Evolutionary conservation across 176 grass and related monocot genomes (phyloP), one percentile per base, ranked within the genome.

Genomic region (Hordeum marinum): DNA sequence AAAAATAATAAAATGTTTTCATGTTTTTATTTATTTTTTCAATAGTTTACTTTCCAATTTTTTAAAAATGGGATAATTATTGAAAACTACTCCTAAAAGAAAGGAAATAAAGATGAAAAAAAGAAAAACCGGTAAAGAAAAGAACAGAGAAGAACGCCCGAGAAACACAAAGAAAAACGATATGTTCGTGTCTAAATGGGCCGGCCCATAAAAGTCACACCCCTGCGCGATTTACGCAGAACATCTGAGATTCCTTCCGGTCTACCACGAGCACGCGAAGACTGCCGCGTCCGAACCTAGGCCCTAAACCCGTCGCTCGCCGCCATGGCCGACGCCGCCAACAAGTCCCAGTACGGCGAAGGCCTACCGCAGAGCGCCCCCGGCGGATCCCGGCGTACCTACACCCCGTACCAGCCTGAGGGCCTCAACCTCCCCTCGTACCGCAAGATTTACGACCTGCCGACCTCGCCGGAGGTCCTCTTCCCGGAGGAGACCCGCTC

Each of bases 401-500:
- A 91, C 90, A 75, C 80, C 20, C 90, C 86, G 39, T 86, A 89
- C 54, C 84, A 86, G 21, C 74, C 81, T 62, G 88, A 92, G 46
- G 79, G 69, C 71, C 85, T 89, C 67, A 52, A 15, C 60, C 23
- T 20, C 68, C 40, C 41, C 24, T 91, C 86, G 3, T 46, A 75
- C 78, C 74, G 75, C n/a, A 57, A 63, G 55, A 76, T 97, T 40
- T 92, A 97, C 82, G 92, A 97, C 46, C 82, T 91, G 70, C 86
- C 92, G 42, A 94, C 95, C 75, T 92, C 95, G 23, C 92, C 88
- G 43, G 92, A 97, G 81, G 90, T 87, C 36, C 84, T 97, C 39
- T 97, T 94, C 88, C 57, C 80, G 63, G 90, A 92, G 81, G 41
- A 75, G 57, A 72, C 37, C 36, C 88, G 79, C 32, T 62, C 58